Conservation (phyloP, 2,329 filamentous ascomycete genomes). For the Penicillium sp. region DNA sequence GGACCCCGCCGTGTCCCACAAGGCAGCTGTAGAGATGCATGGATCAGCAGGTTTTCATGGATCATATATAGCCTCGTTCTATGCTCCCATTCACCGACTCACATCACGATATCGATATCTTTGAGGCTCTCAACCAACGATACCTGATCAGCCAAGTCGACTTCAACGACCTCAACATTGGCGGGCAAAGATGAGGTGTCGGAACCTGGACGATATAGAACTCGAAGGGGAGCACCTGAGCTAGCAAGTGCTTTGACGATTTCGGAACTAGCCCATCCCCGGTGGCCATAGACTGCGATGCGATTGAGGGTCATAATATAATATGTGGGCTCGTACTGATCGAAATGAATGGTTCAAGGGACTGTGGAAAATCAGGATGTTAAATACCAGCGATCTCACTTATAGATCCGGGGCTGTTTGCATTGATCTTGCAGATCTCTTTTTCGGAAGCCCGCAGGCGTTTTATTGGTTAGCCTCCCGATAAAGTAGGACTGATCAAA, state of each 20-base stretch:
- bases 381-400: background rate
- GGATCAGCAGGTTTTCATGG: background rate
- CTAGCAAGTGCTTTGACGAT: constrained; percentile 13
- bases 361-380: background rate
- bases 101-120: constrained; percentile 25
- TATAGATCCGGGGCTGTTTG: background rate
- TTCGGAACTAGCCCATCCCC: constrained; percentile 18
- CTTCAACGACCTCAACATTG: constrained; percentile 7
- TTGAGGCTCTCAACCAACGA: constrained; percentile 8
- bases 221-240: constrained; percentile 16
- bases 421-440: background rate
- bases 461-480: background rate
- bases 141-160: constrained; percentile 16
- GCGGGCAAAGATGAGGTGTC: constrained; percentile 10
- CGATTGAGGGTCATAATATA: constrained; percentile 23
- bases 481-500: background rate
- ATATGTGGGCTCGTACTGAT: constrained; percentile 32
- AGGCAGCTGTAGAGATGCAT: constrained; percentile 14
- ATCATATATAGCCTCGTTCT: background rate
- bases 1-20: constrained; percentile 17
- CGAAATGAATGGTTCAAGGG: background rate
- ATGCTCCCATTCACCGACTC: background rate
- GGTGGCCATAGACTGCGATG: constrained; percentile 22
- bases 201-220: constrained; percentile 19
- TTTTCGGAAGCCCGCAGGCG: background rate